Conservation (phyloP, 108 stramenopile species). For the Bacterosira constricta region DNA sequence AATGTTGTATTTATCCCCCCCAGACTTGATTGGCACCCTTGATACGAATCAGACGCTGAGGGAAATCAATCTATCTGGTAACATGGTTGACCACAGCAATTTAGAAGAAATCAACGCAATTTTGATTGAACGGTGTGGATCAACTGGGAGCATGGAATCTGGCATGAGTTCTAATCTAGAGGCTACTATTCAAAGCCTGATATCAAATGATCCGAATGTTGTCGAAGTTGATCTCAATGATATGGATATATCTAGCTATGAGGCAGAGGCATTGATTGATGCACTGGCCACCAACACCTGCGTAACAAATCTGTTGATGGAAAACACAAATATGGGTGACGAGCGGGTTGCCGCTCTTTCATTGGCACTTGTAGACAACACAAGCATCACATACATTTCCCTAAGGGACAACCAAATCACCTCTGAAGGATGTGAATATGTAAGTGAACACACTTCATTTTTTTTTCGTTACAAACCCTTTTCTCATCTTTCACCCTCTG, state of each 20-base stretch:
- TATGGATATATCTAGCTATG: constrained; percentile 3
- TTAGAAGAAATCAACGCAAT: constrained; percentile 24
- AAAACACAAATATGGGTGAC: constrained; percentile 25
- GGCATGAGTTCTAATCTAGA: background rate
- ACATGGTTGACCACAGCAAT: constrained; percentile 25
- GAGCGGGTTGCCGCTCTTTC: constrained; percentile 14
- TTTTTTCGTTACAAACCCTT: no score
- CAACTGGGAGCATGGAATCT: background rate
- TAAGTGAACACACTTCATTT: constrained; percentile 31
- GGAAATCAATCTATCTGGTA: constrained; percentile 42
- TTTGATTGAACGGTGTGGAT: constrained; percentile 7
- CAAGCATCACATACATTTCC: constrained; percentile 16
- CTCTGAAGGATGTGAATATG: constrained; percentile 33
- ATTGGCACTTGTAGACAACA: constrained; percentile 24
- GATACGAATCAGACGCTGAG: constrained; percentile 37
- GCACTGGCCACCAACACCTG: constrained; percentile 11
- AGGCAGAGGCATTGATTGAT: constrained; percentile 15
- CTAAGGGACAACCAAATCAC: constrained; percentile 31
- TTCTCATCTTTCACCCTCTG: no score
- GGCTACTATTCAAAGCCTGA: constrained; percentile 10
- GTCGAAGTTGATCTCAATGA: constrained; percentile 25
- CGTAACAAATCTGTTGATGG: constrained; percentile 21
- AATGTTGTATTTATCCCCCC: no score
- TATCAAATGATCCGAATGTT: constrained; percentile 27
- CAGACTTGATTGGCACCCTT: constrained; percentile 38